Evolutionary conservation across 2,329 filamentous ascomycete genomes (phyloP), one percentile per base, ranked within the genome.

Genomic region (Herpotrichia juniperi): DNA sequence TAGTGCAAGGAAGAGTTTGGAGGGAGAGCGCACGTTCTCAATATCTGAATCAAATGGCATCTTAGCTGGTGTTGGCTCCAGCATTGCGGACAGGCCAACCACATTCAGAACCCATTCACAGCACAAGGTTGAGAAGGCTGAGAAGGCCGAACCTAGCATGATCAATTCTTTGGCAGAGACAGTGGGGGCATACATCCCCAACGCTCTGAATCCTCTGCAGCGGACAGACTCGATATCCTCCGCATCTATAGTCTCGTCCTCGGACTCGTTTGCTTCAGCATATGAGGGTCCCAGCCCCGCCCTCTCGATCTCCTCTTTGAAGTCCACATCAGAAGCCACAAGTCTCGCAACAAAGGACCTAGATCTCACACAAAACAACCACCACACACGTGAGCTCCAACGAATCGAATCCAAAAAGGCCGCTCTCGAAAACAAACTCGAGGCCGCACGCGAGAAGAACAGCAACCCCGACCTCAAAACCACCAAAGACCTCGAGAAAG

Each of bases 361-460:
- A n/a, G n/a, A n/a, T n/a, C n/a, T 25, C n/a, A 12, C 19, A 16
- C 24, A 45, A 17, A 11, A 34, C 26, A 17, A 25, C 12, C 32
- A 52, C 19, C 30, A 24, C 24, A 86, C 62, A 14, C 60, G 61
- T n/a, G 86, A 90, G 59, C 79, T 91, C 3, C 76, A 78, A 52
- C 88, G 87, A 64, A 79, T 90, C 8, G 78, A 85, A 42, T 79
- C 84, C 14, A 83, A 83, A 50, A 83, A 83, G 8, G 50, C 55
- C 1, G 61, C 87, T 61, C 76, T 90, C 0, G 83, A 89, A 34
- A 82, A 85, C 17, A 87, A 87, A 62, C 75, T 87, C 7, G 77
- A 76, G n/a, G 81, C 81, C 59, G 78, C 82, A 46, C 79, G 80
- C 17, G 77, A 83, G 54, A 83, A 79, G 39, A 82, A 83, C 28